A percentile compares a stretch with the other conserved stretches of the same genome.
These are phyloP conservation scores for Leccinum solheimii DNA, from an alignment of 1,284 basidiomycete genomes.

Conservation along the genomic window DNA sequence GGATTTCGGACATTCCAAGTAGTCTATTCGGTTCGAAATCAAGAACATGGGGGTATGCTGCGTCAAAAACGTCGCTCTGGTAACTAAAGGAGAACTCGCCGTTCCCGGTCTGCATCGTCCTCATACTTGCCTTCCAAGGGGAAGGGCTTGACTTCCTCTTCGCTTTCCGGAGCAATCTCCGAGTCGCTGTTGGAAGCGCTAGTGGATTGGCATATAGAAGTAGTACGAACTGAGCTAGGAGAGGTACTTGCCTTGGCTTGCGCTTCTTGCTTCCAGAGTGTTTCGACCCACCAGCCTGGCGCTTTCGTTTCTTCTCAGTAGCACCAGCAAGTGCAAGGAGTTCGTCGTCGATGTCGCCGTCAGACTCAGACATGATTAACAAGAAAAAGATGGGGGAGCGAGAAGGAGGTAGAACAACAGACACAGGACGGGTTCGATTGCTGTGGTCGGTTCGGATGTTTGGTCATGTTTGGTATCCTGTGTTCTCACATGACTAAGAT, in stretches of 20 bases:
- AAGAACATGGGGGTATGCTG: conserved; percentile 6
- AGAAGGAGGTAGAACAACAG: background rate
- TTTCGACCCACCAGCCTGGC: conserved; percentile 37
- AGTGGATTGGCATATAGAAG: conserved; percentile 3
- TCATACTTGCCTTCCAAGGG: conserved; percentile 90
- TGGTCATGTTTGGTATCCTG: conserved; percentile 21
- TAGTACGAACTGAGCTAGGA: conserved; percentile 5
- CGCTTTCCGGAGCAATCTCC: conserved; percentile 58
- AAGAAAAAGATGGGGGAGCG: background rate
- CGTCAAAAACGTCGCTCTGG: conserved; percentile 27
- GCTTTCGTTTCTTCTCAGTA: conserved; percentile 53
- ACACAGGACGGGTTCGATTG: background rate
- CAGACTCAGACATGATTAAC: conserved; percentile 64
- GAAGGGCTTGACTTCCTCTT: conserved; percentile 71
- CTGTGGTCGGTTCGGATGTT: conserved; percentile 10
- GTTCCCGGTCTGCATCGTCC: conserved; percentile 78
- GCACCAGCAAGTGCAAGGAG: conserved; percentile 67
- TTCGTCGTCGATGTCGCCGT: conserved; percentile 67
- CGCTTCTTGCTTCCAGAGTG: conserved; percentile 44
- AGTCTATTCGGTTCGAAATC: conserved; percentile 51
- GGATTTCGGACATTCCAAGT: conserved; percentile 79
- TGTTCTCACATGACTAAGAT: conserved; percentile 15
- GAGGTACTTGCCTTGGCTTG: conserved; percentile 47
- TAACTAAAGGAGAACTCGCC: conserved; percentile 49
- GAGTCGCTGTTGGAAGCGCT: conserved; percentile 47